A percentile compares a stretch with the other conserved stretches of the same genome.
phyloP scores from a whole-genome alignment of 2,329 filamentous ascomycete species.

The Fusarium citri region DNA sequence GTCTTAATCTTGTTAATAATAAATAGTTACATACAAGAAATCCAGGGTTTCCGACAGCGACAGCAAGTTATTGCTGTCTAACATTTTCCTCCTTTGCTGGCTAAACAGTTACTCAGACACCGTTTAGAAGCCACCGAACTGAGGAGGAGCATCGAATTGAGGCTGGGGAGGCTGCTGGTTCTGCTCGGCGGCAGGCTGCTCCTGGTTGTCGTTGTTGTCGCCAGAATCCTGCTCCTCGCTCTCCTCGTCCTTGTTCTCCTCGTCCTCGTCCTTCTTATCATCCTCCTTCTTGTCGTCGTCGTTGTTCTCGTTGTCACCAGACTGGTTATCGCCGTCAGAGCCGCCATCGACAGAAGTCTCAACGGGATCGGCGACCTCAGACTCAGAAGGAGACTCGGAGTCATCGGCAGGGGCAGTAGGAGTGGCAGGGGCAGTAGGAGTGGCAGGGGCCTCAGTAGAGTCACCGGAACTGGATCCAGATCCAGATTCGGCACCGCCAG shows the following conservation, averaged over 20 bases:
- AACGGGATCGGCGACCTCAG: conserved; percentile 6
- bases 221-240: background rate
- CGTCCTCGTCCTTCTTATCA: background rate
- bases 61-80: background rate
- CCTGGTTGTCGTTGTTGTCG: background rate
- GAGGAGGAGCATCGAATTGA: background rate
- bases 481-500: conserved; percentile 7
- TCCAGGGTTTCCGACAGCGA: background rate
- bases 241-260: background rate
- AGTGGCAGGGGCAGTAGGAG: conserved; percentile 20
- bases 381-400: background rate
- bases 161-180: background rate
- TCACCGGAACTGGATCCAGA: conserved; percentile 5
- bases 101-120: background rate
- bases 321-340: background rate
- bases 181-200: background rate
- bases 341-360: conserved; percentile 7
- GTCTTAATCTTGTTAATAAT: background rate
- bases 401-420: conserved; percentile 5
- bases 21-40: conserved; percentile 6
- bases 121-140: conserved; percentile 8
- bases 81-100: no score
- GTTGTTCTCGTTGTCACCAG: conserved; percentile 5
- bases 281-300: conserved; percentile 4
- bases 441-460: conserved; percentile 12